A percentile compares a stretch with the other conserved stretches of the same genome.
Conservation (phyloP, 2,329 filamentous ascomycete genomes). For the Chalaropsis thielavioides region DNA sequence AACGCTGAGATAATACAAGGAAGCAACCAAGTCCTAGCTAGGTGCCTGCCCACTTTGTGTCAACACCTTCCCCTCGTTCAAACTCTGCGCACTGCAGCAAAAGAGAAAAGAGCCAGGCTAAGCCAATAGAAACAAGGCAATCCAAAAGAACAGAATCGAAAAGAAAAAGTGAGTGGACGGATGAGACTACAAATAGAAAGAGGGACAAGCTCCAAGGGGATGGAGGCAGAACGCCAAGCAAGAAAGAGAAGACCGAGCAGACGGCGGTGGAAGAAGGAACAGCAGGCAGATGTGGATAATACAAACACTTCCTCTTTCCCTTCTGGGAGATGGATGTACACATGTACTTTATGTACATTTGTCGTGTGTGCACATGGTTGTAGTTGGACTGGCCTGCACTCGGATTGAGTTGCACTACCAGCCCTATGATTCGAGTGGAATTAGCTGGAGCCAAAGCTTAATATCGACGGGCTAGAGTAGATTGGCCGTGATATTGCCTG, state of each 20-base stretch:
- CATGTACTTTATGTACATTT: background rate
- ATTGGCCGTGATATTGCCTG: background rate
- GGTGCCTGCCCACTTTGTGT: background rate
- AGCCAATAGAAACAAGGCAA: background rate
- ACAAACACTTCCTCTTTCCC: background rate
- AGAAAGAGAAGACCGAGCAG: background rate
- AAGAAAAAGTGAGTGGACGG: background rate
- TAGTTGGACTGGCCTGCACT: background rate
- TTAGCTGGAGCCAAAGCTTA: background rate
- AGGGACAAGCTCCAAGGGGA: background rate
- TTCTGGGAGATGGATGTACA: background rate
- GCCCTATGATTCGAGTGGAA: background rate
- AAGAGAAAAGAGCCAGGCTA: background rate
- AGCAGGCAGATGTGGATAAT: conserved; percentile 2
- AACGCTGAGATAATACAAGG: background rate
- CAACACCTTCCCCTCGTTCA: background rate
- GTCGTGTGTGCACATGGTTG: too few relatives aligned
- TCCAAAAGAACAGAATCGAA: background rate
- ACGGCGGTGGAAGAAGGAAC: background rate
- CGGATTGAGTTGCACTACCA: background rate
- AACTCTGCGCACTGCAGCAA: background rate
- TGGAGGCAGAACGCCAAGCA: background rate
- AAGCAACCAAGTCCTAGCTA: background rate
- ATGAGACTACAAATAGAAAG: background rate
- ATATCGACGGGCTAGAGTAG: background rate